phyloP scores from a whole-genome alignment of 2,329 filamentous ascomycete genomes.

The Penicillium sp. region DNA sequence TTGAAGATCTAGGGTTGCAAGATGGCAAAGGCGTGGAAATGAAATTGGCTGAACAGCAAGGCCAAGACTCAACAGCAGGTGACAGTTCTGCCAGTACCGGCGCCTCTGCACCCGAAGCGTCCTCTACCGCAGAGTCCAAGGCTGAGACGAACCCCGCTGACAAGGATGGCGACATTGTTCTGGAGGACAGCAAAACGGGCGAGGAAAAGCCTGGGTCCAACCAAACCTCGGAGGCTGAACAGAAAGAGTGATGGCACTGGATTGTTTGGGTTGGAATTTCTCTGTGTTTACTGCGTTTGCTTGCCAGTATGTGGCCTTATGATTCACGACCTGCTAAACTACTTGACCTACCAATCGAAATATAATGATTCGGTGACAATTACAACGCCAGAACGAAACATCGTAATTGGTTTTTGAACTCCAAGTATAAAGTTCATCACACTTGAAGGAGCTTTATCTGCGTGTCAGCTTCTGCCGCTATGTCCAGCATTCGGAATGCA shows the following conservation, averaged over 20 bases:
- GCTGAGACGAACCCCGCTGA: constrained; percentile 11
- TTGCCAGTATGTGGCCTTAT: constrained; percentile 17
- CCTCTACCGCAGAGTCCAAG: constrained; percentile 4
- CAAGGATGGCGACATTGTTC: constrained; percentile 37
- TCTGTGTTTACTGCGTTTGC: constrained; percentile 4
- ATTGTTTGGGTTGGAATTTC: constrained; percentile 4
- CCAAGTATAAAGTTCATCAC: constrained; percentile 1
- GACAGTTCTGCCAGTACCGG: neutral
- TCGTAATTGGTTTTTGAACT: too few relatives aligned
- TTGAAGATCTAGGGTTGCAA: constrained; percentile 79
- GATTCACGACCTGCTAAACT: constrained; percentile 21
- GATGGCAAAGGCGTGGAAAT: constrained; percentile 44
- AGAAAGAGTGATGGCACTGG: constrained; percentile 6
- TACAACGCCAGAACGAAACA: neutral
- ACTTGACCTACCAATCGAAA: constrained; percentile 6
- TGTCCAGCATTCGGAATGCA: too few relatives aligned
- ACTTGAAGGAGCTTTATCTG: too few relatives aligned
- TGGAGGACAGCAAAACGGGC: constrained; percentile 29
- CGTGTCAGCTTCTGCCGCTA: too few relatives aligned
- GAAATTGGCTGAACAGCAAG: constrained; percentile 26
- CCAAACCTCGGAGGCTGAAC: constrained; percentile 3
- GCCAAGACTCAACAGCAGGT: neutral
- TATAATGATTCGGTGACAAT: constrained; percentile 1
- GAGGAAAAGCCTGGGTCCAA: constrained; percentile 6
- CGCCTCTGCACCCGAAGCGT: neutral